These are phyloP conservation scores for Sugiyamaella sp. DNA, from an alignment of 1,139 yeast genomes.

Conservation along the genomic window DNA sequence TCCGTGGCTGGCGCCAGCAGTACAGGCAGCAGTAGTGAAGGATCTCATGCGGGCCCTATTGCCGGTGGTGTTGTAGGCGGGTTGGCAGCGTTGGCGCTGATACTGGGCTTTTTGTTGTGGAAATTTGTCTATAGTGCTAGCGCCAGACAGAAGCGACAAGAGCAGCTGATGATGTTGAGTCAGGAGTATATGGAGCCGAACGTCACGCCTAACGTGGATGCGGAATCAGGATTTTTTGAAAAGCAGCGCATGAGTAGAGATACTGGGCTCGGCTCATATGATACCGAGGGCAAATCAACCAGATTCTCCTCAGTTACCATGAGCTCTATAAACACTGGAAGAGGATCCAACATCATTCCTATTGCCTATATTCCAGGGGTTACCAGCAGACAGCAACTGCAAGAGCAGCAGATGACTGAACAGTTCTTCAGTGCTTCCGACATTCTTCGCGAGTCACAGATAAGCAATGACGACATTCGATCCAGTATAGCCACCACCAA, in stretches of 20 bases:
- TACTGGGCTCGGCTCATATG: slow-evolving; percentile 8
- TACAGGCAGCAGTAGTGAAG: slow-evolving; percentile 15
- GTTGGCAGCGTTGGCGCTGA: slow-evolving; percentile 35
- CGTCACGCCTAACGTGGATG: slow-evolving; percentile 26
- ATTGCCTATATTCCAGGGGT: slow-evolving; percentile 95
- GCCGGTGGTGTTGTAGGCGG: slow-evolving; percentile 48
- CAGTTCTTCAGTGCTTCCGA: slow-evolving; percentile 32
- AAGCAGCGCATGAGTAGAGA: slow-evolving; percentile 19
- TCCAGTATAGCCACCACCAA: slow-evolving; percentile 39
- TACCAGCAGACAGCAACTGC: slow-evolving; percentile 30
- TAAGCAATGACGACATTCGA: slow-evolving; percentile 31
- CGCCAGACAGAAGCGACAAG: slow-evolving; percentile 26
- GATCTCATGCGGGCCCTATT: slow-evolving; percentile 40
- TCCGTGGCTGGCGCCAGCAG: slow-evolving; percentile 16
- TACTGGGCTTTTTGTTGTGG: slow-evolving; percentile 39
- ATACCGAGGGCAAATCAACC: background rate
- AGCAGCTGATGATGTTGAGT: slow-evolving; percentile 6
- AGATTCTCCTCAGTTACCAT: slow-evolving; percentile 33
- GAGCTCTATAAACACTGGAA: slow-evolving; percentile 47
- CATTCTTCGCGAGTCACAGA: slow-evolving; percentile 31
- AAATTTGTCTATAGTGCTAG: slow-evolving; percentile 32
- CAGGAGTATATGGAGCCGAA: slow-evolving; percentile 9
- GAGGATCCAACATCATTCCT: slow-evolving; percentile 88
- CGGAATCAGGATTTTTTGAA: slow-evolving; percentile 28
- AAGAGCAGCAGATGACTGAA: slow-evolving; percentile 23